Conservation (phyloP, 2,329 filamentous ascomycete genomes). For the Xylariaceae sp. region DNA sequence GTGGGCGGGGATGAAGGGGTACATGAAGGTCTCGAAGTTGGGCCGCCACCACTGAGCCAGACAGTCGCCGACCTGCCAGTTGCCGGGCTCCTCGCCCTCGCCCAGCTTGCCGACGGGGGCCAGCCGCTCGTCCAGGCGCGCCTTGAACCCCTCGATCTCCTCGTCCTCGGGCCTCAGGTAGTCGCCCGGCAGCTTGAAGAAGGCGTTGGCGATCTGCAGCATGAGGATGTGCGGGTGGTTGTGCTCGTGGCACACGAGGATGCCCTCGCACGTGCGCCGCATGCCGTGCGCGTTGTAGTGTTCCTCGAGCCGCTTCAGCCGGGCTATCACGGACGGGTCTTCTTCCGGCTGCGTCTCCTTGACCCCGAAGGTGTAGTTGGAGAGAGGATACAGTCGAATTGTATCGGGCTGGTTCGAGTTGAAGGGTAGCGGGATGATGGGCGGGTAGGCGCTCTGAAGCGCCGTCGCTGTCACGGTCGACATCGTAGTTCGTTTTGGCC, state of each 20-base stretch:
- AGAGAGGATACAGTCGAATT: conserved; percentile 89
- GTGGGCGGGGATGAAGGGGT: conserved; percentile 95
- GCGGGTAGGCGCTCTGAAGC: conserved; percentile 77
- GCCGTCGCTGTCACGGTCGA: conserved; percentile 79
- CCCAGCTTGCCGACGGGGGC: conserved; percentile 87
- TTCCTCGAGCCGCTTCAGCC: conserved; percentile 91
- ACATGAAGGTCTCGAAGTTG: conserved; percentile 99
- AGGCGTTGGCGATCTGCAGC: conserved; percentile 98
- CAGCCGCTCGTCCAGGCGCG: conserved; percentile 86
- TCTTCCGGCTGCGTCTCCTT: conserved; percentile 99
- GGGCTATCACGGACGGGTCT: conserved; percentile 91
- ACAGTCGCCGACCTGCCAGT: conserved; percentile 94
- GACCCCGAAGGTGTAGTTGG: conserved; percentile 98
- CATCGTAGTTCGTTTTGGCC: conserved; percentile 54
- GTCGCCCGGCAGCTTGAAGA: conserved; percentile 98
- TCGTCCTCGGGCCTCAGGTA: conserved; percentile 89
- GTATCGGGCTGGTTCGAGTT: conserved; percentile 86
- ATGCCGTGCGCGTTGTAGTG: conserved; percentile 92
- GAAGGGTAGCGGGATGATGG: conserved; percentile 80
- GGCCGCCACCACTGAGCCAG: conserved; percentile 98
- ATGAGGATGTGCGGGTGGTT: conserved; percentile 98
- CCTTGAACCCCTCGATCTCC: conserved; percentile 93
- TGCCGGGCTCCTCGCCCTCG: conserved; percentile 79
- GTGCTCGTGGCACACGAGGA: conserved; percentile 97
- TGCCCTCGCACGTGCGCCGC: conserved; percentile 95